A percentile compares a stretch with the other conserved stretches of the same genome.
Conservation (phyloP, 352 stramenopile species). For the Globisporangium nunn region DNA sequence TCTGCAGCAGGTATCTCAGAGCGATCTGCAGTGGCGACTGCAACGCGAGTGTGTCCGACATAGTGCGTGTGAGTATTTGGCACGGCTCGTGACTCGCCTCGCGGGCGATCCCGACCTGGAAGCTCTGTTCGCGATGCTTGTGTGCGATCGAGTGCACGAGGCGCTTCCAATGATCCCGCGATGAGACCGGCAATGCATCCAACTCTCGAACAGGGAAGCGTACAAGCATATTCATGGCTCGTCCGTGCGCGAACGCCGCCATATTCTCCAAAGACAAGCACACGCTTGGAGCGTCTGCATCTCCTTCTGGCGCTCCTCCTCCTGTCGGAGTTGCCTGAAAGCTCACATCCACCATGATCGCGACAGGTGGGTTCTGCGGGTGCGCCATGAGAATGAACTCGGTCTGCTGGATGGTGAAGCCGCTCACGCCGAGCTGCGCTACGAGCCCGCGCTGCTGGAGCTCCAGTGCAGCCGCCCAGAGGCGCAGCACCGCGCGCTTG, state of each 20-base stretch:
- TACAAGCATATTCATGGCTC: conserved; percentile 35
- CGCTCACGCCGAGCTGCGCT: conserved; percentile 31
- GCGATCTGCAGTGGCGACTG: conserved; percentile 32
- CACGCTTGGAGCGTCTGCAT: neutral
- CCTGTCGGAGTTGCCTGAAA: neutral
- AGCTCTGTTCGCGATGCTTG: conserved; percentile 19
- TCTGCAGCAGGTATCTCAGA: conserved; percentile 43
- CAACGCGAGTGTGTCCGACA: conserved; percentile 20
- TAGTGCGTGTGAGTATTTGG: conserved; percentile 21
- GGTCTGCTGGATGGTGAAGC: conserved; percentile 42
- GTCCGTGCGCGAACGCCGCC: conserved; percentile 32
- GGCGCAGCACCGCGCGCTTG: conserved; percentile 36
- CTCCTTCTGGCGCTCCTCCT: neutral
- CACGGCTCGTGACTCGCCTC: conserved; percentile 30
- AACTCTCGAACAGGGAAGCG: conserved; percentile 26
- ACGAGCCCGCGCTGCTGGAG: conserved; percentile 30
- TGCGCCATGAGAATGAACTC: conserved; percentile 43
- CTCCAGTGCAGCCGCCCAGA: conserved; percentile 35
- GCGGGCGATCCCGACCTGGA: conserved; percentile 36
- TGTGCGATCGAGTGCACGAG: conserved; percentile 24
- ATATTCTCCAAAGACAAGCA: conserved; percentile 10
- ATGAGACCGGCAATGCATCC: conserved; percentile 11
- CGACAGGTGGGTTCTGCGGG: conserved; percentile 17
- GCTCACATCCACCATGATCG: conserved; percentile 14
- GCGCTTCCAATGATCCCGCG: conserved; percentile 21